Base-by-base conservation (phyloP, 73 alveolate species). In the Loxodes magnus region DNA sequence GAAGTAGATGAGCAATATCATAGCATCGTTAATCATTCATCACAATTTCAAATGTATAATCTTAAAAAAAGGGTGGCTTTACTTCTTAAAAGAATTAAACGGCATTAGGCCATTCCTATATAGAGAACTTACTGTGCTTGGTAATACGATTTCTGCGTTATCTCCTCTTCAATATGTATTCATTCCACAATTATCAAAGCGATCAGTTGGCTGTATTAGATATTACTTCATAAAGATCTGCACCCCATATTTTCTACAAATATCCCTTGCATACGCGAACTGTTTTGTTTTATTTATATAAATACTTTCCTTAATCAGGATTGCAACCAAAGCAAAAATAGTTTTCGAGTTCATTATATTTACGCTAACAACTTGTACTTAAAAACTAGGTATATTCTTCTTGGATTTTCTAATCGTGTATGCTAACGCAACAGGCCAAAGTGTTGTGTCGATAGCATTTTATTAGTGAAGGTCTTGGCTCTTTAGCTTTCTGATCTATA, bases 261-360 rank as follows among this genome's bases (percentile, higher is more conserved):
- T 33, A 75, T 16, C 59, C 70, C 33, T 27, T 37, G 43, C 89
- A 75, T 1, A 75, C 36, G 2, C 7, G 43, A 22, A 75, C 53
- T 9, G 49, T 59, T 35, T 35, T 46, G 3, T 33, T 41, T 10
- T 55, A 48, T n/a, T 33, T 15, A 9, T 34, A 38, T 14, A 71
- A 43, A 10, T 64, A 25, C 15, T 35, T 19, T 3, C 71, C 69
- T 42, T 75, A 64, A 4, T 27, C 51, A 26, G 41, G 63, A 48
- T 75, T 74, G 59, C 89, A 75, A 21, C 89, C 89, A 36, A 56
- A 60, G 26, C 89, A 75, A 36, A 60, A 75, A 54, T 60, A 75
- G 37, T 67, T 30, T 25, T 75, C 89, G 7, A 75, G 74, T 15
- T 67, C 75, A 21, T 22, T 49, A 28, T 48, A 75, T 44, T 64